Base-by-base conservation (phyloP, 345 rosid genomes). In the Aquilaria malaccensis region DNA sequence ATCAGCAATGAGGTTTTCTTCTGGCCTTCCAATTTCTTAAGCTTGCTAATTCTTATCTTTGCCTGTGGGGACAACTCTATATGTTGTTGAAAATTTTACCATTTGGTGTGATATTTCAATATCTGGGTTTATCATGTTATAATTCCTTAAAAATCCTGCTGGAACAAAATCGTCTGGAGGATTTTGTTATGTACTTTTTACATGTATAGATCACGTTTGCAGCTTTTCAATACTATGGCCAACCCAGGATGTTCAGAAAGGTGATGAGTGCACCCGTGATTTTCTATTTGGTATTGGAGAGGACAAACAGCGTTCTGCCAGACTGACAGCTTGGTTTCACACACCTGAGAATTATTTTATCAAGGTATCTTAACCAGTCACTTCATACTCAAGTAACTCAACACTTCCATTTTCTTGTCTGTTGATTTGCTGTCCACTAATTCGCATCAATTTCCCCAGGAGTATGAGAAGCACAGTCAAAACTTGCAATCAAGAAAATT, bases 211-310 rank as follows among this genome's bases (percentile, higher is more conserved):
- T 60, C 32, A 63, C 58, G 32, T 55, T 61, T 61, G 65, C 88
- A 93, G 98, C 81, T 89, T 74, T 72, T 85, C 96, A 31, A 70
- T 93, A 76, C 72, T 87, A 63, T 93, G 98, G 99, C 92, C 97
- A 52, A 79, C 76, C 48, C 77, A 74, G 72, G 65, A 73, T 75
- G 67, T 77, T 66, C 71, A 72, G 53, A 63, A 77, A 77, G 84
- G 86, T 52, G 89, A 87, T 30, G 97, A 93, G 74, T 85, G 97
- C 79, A 83, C 82, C 59, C 89, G 92, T 63, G 96, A 93, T 81
- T 93, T 77, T 67, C 84, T 89, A 33, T 71, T 73, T 70, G 97
- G 97, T 63, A 84, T 93, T 67, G 89, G 89, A n/a, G 97, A 93
- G 79, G 95, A 87, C 70, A 87, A 84, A 65, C 98, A 89, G 46